phyloP scores from a whole-genome alignment of 164 flowering plant genomes.

The Piper longum region DNA sequence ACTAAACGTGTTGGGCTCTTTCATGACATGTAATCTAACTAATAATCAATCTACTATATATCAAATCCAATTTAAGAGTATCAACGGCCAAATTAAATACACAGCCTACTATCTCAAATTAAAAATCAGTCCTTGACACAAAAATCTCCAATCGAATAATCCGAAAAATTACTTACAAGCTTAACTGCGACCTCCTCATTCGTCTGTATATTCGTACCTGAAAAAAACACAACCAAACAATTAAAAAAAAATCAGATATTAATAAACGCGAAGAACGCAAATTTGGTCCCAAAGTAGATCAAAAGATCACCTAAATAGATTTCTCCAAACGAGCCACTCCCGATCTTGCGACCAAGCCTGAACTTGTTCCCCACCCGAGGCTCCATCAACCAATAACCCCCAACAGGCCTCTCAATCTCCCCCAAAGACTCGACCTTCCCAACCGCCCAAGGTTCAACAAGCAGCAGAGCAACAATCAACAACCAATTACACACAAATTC shows the following conservation, averaged over 20 bases:
- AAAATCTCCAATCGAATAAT: background rate
- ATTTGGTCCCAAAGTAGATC: conserved; percentile 3
- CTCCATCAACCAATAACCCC: conserved; percentile 32
- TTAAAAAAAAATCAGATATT: too few species aligned
- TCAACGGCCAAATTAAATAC: background rate
- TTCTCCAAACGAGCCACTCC: conserved; percentile 91
- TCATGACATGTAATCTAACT: too few species aligned
- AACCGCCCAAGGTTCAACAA: background rate
- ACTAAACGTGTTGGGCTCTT: too few species aligned
- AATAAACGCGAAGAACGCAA: background rate
- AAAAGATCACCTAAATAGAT: conserved; percentile 48
- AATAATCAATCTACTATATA: too few species aligned
- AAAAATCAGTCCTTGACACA: background rate
- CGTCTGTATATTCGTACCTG: conserved; percentile 79
- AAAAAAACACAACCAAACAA: background rate
- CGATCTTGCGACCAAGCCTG: conserved; percentile 80
- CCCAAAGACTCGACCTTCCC: background rate
- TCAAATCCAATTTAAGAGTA: too few species aligned
- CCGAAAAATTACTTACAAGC: conserved; percentile 42
- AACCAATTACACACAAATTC: too few species aligned
- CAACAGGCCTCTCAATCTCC: background rate
- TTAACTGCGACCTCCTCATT: conserved; percentile 87
- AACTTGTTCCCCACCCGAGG: conserved; percentile 82
- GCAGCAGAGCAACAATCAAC: background rate
- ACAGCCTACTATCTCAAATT: too few species aligned